A percentile compares a stretch with the other conserved stretches of the same genome.
These are phyloP conservation scores for Phytopythium aichiense DNA, from an alignment of 352 stramenopile species.

Conservation along the genomic window DNA sequence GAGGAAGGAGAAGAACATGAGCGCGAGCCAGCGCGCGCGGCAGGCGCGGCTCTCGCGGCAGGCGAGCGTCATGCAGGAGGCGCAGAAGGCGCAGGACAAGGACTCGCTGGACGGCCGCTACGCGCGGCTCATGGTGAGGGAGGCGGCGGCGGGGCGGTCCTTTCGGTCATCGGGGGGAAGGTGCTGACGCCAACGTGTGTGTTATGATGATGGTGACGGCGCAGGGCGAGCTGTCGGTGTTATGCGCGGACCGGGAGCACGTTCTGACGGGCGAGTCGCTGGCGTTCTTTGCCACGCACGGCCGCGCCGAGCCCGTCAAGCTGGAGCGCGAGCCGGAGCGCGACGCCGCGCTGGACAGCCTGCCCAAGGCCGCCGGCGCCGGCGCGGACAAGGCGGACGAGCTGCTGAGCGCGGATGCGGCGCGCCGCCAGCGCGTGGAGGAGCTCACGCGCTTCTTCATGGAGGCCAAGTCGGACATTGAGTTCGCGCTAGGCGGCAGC, in stretches of 20 bases:
- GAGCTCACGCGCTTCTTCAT: conserved; percentile 88
- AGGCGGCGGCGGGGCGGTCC: too few relatives aligned
- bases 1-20: conserved; percentile 8
- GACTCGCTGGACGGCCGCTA: conserved; percentile 70
- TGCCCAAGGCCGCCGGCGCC: conserved; percentile 25
- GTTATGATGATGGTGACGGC: not conserved
- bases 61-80: conserved; percentile 72
- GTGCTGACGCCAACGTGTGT: not conserved
- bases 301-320: conserved; percentile 66
- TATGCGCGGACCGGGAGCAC: conserved; percentile 72
- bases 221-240: conserved; percentile 54
- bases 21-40: conserved; percentile 22
- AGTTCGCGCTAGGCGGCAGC: conserved; percentile 75
- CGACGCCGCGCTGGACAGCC: conserved; percentile 7
- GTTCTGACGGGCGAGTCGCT: conserved; percentile 76
- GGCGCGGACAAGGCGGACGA: conserved; percentile 47
- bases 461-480: conserved; percentile 88
- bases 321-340: conserved; percentile 61
- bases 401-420: conserved; percentile 68
- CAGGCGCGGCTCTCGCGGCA: conserved; percentile 46
- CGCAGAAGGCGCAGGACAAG: conserved; percentile 75
- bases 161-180: not conserved
- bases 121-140: conserved; percentile 60
- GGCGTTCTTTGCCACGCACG: conserved; percentile 52
- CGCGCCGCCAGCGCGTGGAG: conserved; percentile 75